phyloP scores from a whole-genome alignment of 345 rosid species.

The Lepidium sativum region DNA sequence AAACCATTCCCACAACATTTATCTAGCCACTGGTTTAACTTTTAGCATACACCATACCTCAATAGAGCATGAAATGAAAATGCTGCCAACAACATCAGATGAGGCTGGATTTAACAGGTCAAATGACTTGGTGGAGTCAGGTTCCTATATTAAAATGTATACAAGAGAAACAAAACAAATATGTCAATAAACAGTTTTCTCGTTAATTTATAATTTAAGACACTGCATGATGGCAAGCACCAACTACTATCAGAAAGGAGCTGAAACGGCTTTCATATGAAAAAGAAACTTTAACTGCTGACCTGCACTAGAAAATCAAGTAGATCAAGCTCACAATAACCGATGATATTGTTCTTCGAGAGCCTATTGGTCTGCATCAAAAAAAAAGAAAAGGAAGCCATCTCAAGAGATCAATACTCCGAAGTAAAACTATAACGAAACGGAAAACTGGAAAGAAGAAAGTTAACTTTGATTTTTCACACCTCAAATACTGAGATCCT shows the following conservation, averaged over 20 bases:
- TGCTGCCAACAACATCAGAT: constrained; percentile 55
- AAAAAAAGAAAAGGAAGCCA: neutral
- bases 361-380: constrained; percentile 76
- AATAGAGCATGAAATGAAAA: constrained; percentile 63
- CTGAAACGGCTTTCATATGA: neutral
- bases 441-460: neutral
- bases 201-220: neutral
- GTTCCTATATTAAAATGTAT: constrained; percentile 40
- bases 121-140: constrained; percentile 39
- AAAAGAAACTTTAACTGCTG: constrained; percentile 14
- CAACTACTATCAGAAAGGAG: constrained; percentile 1
- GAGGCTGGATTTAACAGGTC: constrained; percentile 70
- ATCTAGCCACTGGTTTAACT: neutral
- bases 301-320: constrained; percentile 62
- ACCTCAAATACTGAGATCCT: constrained; percentile 93
- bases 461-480: neutral
- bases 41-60: constrained; percentile 48
- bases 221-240: neutral
- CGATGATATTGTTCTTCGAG: constrained; percentile 65
- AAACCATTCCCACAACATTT: neutral
- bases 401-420: neutral
- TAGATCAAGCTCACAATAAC: constrained; percentile 76
- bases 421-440: neutral
- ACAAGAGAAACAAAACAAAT: neutral
- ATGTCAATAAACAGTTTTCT: neutral